A percentile compares a stretch with the other conserved stretches of the same genome.
Conservation (phyloP, 768 basidiomycete genomes). For the Tricholoma saponaceum region DNA sequence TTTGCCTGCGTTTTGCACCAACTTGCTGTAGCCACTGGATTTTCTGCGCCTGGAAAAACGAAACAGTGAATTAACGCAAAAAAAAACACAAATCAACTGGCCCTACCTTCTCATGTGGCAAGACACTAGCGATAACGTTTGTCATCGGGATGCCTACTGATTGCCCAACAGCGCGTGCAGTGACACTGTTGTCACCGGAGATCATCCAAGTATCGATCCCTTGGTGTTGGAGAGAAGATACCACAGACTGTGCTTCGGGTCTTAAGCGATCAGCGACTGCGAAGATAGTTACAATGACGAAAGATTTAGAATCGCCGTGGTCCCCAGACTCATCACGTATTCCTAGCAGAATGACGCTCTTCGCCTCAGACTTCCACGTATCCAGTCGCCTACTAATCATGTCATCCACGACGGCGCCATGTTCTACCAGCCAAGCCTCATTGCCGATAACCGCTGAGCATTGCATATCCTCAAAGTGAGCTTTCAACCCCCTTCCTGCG, state of each 20-base stretch:
- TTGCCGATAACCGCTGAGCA: conserved; percentile 64
- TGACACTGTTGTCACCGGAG: conserved; percentile 65
- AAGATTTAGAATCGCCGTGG: not conserved
- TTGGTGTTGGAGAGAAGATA: conserved; percentile 45
- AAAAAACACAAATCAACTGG: not conserved
- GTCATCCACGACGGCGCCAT: conserved; percentile 33
- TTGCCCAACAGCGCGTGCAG: conserved; percentile 67
- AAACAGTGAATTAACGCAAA: not conserved
- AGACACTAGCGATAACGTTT: conserved; percentile 77
- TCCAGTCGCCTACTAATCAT: conserved; percentile 28
- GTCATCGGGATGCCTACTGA: conserved; percentile 59
- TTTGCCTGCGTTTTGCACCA: conserved; percentile 4
- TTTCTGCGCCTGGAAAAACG: conserved; percentile 43
- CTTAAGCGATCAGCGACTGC: conserved; percentile 65
- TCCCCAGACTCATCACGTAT: conserved; percentile 14
- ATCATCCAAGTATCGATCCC: conserved; percentile 75
- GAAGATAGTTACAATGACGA: conserved; percentile 43
- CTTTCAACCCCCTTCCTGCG: conserved; percentile 63
- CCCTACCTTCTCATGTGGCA: conserved; percentile 74
- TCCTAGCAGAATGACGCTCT: conserved; percentile 68
- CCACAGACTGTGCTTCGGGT: conserved; percentile 49
- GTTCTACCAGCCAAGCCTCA: conserved; percentile 57
- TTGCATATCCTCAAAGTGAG: conserved; percentile 32
- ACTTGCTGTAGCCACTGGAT: conserved; percentile 48
- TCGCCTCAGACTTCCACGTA: conserved; percentile 59